Percentiles rank a stretch among this genome's conserved stretches.
Evolutionary conservation across 1,284 basidiomycete species (phyloP).

Genomic region (Calocybe gambosa): DNA sequence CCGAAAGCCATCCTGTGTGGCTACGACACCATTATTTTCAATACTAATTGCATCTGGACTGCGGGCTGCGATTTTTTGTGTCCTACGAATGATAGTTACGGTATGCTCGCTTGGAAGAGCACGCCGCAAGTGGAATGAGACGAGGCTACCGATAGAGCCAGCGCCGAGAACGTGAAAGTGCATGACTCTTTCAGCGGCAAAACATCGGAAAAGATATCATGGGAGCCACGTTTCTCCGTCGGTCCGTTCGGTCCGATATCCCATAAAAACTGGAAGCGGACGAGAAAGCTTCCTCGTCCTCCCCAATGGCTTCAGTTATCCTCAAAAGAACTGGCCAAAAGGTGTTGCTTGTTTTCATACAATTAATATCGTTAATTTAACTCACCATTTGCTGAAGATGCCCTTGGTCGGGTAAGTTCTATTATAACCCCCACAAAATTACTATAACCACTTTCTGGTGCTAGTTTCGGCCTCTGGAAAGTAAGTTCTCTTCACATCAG

Average conservation of each 20-base stretch:
- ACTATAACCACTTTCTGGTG: background rate
- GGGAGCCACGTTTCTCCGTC: background rate
- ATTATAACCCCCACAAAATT: background rate
- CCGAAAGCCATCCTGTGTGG: conserved; percentile 37
- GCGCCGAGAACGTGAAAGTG: conserved; percentile 71
- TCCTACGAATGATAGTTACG: conserved; percentile 66
- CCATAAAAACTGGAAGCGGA: background rate
- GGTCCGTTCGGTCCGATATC: background rate
- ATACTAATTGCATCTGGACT: conserved; percentile 34
- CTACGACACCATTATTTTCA: conserved; percentile 40
- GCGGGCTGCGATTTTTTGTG: conserved; percentile 26
- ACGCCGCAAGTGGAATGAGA: conserved; percentile 73
- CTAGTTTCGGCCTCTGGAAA: conserved; percentile 66
- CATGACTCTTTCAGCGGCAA: conserved; percentile 36
- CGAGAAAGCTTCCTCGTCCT: too few relatives aligned
- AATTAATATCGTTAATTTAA: conserved; percentile 10
- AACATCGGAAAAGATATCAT: background rate
- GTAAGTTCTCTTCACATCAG: conserved; percentile 21
- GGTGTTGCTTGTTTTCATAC: conserved; percentile 26
- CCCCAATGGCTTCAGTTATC: conserved; percentile 41
- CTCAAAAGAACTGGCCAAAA: conserved; percentile 58
- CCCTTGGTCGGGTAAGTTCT: conserved; percentile 50
- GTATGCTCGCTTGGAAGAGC: conserved; percentile 45
- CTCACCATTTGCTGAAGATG: conserved; percentile 35
- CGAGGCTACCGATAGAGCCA: conserved; percentile 75